phyloP scores from a whole-genome alignment of 257 asterid genomes.

The Gentiana macrophylla region DNA sequence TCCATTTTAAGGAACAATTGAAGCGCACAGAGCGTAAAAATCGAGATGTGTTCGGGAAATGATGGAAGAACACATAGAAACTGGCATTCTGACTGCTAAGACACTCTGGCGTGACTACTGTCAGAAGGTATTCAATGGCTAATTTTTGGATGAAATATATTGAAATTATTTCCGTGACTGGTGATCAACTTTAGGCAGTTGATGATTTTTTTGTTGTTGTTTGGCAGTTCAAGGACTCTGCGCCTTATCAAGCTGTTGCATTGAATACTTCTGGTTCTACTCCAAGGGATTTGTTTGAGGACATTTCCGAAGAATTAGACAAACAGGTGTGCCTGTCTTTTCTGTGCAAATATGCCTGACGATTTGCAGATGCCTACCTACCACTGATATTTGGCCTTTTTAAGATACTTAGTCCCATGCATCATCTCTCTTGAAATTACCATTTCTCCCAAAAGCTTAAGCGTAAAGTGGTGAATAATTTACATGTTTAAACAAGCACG shows the following conservation, averaged over 20 bases:
- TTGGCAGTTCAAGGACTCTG: slow-evolving; percentile 68
- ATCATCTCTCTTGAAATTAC: too few species aligned
- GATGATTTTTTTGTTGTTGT: slow-evolving; percentile 9
- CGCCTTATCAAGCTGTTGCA: slow-evolving; percentile 76
- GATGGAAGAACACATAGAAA: slow-evolving; percentile 84
- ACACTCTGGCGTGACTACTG: slow-evolving; percentile 90
- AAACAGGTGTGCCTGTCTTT: slow-evolving; percentile 42
- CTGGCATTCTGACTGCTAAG: slow-evolving; percentile 77
- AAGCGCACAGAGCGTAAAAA: slow-evolving; percentile 85
- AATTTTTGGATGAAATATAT: neutral
- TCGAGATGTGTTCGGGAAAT: slow-evolving; percentile 86
- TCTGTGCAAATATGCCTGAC: too few species aligned
- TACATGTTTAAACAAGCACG: too few species aligned
- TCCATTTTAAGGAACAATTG: slow-evolving; percentile 51
- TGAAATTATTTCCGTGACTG: slow-evolving; percentile 1
- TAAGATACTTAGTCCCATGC: too few species aligned
- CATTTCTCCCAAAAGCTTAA: too few species aligned
- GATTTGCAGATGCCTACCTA: too few species aligned
- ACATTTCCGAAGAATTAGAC: slow-evolving; percentile 69
- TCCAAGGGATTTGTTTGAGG: slow-evolving; percentile 92
- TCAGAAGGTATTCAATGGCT: slow-evolving; percentile 37
- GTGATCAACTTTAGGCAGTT: neutral
- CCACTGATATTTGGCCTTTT: too few species aligned
- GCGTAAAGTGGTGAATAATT: too few species aligned
- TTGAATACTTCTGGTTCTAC: slow-evolving; percentile 81